These are phyloP conservation scores for Ophiostoma montium DNA, from an alignment of 2,329 filamentous ascomycete genomes.

Conservation along the genomic window DNA sequence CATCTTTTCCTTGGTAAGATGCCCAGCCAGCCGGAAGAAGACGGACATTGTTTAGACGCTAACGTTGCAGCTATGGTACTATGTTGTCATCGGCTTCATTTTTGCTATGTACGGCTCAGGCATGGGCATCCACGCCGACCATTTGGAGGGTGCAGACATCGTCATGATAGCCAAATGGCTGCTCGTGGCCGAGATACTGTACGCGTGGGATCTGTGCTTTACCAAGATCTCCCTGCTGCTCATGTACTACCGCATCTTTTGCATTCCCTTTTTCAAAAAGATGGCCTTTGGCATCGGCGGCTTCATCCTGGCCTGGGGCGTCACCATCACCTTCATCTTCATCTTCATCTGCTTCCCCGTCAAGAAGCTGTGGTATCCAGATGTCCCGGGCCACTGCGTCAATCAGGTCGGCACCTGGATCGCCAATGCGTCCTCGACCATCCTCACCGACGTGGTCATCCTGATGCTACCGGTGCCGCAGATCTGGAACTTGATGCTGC, in stretches of 20 bases:
- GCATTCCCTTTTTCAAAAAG: not conserved
- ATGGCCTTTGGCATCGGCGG: not conserved
- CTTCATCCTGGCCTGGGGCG: not conserved
- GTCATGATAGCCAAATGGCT: not conserved
- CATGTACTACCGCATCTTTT: slow-evolving; percentile 1
- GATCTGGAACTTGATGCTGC: not conserved
- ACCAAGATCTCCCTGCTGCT: slow-evolving; percentile 1
- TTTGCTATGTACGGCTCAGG: not conserved
- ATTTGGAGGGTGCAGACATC: not conserved
- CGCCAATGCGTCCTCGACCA: not conserved
- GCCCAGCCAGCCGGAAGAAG: not conserved
- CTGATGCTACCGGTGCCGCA: not conserved
- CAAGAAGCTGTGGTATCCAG: not conserved
- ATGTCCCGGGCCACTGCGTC: not conserved
- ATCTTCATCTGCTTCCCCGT: not conserved
- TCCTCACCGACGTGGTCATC: not conserved
- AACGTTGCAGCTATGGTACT: not conserved
- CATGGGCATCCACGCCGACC: slow-evolving; percentile 1
- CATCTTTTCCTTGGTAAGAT: not conserved
- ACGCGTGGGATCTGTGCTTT: not conserved
- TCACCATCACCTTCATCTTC: not conserved
- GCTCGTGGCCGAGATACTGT: not conserved
- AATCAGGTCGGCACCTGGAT: slow-evolving; percentile 1
- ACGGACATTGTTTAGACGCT: too few species aligned
- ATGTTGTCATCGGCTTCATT: not conserved